Evolutionary conservation across 78 protist species (phyloP).

Genomic region (Chrysochromulina parva): DNA sequence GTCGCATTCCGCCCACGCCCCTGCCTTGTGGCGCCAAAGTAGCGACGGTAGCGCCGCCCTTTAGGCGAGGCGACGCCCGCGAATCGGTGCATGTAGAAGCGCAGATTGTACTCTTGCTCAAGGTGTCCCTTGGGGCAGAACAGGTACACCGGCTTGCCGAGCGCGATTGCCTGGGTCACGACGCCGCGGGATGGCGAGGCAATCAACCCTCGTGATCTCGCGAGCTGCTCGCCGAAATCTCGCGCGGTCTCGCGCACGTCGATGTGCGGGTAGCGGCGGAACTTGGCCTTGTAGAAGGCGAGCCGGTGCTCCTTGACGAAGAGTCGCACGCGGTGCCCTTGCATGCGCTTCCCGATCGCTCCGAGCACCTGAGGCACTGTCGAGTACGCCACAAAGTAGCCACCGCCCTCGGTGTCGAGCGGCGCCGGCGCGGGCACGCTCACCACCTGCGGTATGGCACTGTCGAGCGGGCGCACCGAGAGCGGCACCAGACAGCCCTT

Average conservation of each 20-base stretch:
- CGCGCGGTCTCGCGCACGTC: not conserved
- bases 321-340: not conserved
- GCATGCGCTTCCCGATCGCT: not conserved
- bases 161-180: not conserved
- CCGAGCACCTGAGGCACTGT: not conserved
- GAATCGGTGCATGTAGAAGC: not conserved
- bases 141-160: constrained; percentile 5
- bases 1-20: not conserved
- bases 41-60: not conserved
- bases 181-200: not conserved
- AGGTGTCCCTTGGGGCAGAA: not conserved
- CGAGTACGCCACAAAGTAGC: not conserved
- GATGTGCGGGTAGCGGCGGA: not conserved
- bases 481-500: not conserved
- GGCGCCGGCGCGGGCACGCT: not conserved
- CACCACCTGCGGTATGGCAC: not conserved
- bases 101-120: not conserved
- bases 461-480: not conserved
- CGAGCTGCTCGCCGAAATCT: not conserved
- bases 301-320: not conserved
- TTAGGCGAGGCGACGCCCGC: not conserved
- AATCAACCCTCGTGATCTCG: not conserved
- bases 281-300: not conserved
- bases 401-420: not conserved
- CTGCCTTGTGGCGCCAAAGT: not conserved